These are phyloP conservation scores for Magnolia officinalis DNA, from an alignment of 164 flowering plant genomes.

Conservation along the genomic window DNA sequence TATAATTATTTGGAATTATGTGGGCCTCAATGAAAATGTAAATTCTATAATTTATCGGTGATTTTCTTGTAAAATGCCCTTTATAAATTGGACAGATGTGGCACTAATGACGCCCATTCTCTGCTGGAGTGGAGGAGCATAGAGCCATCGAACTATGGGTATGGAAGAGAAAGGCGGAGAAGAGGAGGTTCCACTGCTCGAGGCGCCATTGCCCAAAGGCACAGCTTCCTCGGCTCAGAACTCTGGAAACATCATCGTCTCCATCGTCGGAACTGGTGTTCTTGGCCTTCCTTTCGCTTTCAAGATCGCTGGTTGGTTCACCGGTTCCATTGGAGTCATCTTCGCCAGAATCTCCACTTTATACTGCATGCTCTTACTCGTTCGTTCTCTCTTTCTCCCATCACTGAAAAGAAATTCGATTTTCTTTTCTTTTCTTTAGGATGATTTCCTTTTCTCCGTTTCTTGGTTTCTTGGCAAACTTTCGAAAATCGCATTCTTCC, in stretches of 20 bases:
- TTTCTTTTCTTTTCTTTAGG: neutral
- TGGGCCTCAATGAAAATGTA: no score
- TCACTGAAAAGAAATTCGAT: neutral
- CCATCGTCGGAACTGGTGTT: slow-evolving; percentile 29
- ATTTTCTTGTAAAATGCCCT: no score
- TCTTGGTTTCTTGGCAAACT: neutral
- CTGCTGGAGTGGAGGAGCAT: no score
- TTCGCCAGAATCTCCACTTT: slow-evolving; percentile 21
- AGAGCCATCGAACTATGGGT: no score
- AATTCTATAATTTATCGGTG: no score
- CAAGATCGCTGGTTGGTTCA: slow-evolving; percentile 24
- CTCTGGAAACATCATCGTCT: slow-evolving; percentile 27
- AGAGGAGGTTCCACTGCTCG: neutral
- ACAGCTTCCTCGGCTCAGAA: slow-evolving; percentile 22
- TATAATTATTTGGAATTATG: no score
- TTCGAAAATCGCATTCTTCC: neutral
- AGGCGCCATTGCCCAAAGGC: neutral
- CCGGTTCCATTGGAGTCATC: slow-evolving; percentile 18
- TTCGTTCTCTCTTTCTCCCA: slow-evolving; percentile 5
- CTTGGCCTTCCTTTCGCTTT: slow-evolving; percentile 31
- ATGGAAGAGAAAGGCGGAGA: no score
- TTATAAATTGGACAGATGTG: no score
- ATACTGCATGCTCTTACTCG: slow-evolving; percentile 28
- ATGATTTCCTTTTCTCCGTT: neutral
- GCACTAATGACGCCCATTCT: no score